Evolutionary conservation across 345 rosid genomes (phyloP).

Genomic region (Triadica sebifera): DNA sequence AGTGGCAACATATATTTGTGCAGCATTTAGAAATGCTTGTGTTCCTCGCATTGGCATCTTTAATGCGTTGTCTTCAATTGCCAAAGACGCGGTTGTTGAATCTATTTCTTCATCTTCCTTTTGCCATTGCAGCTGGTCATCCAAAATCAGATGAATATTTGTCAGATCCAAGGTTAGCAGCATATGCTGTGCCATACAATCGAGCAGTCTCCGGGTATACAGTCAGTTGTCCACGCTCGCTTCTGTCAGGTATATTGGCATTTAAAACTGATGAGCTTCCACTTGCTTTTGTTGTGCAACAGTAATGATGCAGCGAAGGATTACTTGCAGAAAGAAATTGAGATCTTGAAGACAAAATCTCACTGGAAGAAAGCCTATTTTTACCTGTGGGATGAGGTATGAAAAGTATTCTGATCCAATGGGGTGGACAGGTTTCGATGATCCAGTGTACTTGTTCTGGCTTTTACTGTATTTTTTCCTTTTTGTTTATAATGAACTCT

Average conservation of each 20-base stretch:
- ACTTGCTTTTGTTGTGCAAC: constrained; percentile 41
- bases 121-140: constrained; percentile 67
- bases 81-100: not conserved
- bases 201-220: constrained; percentile 62
- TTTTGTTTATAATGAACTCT: not conserved
- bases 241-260: constrained; percentile 31
- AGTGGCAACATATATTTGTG: not conserved
- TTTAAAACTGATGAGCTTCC: constrained; percentile 34
- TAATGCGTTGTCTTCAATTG: not conserved
- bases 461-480: not conserved
- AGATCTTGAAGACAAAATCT: constrained; percentile 74
- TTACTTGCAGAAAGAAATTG: constrained; percentile 83
- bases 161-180: constrained; percentile 86
- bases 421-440: not conserved
- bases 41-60: not conserved
- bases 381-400: constrained; percentile 97
- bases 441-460: not conserved
- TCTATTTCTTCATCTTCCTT: constrained; percentile 9
- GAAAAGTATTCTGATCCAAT: not conserved
- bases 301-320: constrained; percentile 61
- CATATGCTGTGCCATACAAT: constrained; percentile 87
- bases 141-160: constrained; percentile 84
- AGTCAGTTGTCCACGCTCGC: constrained; percentile 28
- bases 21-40: constrained; percentile 1
- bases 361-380: constrained; percentile 98